Evolutionary conservation across 2,329 filamentous ascomycete species (phyloP), one percentile per base, ranked within the genome.

Genomic region (Nigrospora sphaerica): DNA sequence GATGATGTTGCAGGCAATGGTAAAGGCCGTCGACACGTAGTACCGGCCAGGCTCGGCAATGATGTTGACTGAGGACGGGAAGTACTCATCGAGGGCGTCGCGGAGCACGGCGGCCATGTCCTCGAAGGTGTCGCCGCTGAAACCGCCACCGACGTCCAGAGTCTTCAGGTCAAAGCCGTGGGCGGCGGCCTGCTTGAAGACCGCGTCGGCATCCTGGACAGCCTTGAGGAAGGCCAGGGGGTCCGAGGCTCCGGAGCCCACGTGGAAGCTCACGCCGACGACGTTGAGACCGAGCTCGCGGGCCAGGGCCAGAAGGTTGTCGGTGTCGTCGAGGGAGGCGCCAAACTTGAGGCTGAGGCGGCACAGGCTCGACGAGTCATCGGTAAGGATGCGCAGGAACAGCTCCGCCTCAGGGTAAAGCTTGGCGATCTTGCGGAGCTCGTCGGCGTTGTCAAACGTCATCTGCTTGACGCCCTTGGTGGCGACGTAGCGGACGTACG

Each of bases 401-500:
- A 98, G 82, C 72, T 96, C 88, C 28, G 93, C 93, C 41, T 81
- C 82, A 3, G 93, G 92, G 62, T 80, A 96, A 58, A 93, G 80
- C 68, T 89, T 86, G 69, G 95, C 93, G 67, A 95, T 92, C 79
- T 98, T 98, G 80, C 92, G 89, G 44, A 98, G 80, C 77, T 98
- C 93, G 66, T 98, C 93, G 64, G 86, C 82, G 60, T 98, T 98
- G 78, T 98, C 93, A 64, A 98, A 97, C 3, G 93, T 98, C 92
- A 98, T 97, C 76, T 95, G 88, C 73, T 87, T 92, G 64, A 98
- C 93, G 56, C 86, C 86, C 55, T 84, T 76, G 63, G 82, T 79
- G 61, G 86, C 83, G 54, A 95, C 93, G 62, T 91, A 95, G 62
- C 91, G 89, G 52, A 98, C 78, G 68, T 96, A 97, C 41, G 92